These are phyloP conservation scores for Tillandsia leiboldiana DNA, from an alignment of 176 grass and related monocot species.

Conservation along the genomic window DNA sequence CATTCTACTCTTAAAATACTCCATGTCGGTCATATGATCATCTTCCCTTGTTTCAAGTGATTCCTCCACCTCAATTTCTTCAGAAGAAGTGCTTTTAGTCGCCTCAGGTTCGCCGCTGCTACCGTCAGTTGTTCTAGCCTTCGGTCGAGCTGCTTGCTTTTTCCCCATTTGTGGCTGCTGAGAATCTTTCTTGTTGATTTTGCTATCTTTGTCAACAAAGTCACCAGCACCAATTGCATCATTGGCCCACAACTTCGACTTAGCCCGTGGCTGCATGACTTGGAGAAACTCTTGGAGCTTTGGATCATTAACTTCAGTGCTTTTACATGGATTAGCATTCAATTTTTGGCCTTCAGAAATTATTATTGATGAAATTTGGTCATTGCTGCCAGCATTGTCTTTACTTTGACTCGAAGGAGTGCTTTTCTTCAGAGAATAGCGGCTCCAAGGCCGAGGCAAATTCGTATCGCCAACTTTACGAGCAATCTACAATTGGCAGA, in stretches of 20 bases:
- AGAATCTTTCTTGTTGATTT: slow-evolving; percentile 20
- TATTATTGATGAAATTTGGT: slow-evolving; percentile 11
- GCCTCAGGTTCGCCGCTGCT: not conserved
- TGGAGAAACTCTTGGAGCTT: slow-evolving; percentile 78
- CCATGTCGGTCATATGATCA: slow-evolving; percentile 51
- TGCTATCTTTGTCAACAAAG: slow-evolving; percentile 26
- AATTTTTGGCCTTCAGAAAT: slow-evolving; percentile 31
- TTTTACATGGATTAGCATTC: slow-evolving; percentile 28
- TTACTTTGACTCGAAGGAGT: slow-evolving; percentile 16
- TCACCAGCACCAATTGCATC: slow-evolving; percentile 42
- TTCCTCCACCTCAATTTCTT: slow-evolving; percentile 23
- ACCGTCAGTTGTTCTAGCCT: slow-evolving; percentile 1
- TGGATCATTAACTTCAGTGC: slow-evolving; percentile 36
- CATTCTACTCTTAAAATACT: slow-evolving; percentile 91
- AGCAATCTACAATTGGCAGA: slow-evolving; percentile 45
- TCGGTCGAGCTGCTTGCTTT: slow-evolving; percentile 18
- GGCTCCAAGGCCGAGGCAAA: slow-evolving; percentile 75
- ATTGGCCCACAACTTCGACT: slow-evolving; percentile 88
- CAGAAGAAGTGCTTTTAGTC: slow-evolving; percentile 17
- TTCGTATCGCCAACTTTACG: slow-evolving; percentile 70
- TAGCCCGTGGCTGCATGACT: slow-evolving; percentile 77
- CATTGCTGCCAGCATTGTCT: slow-evolving; percentile 20
- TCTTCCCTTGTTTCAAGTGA: slow-evolving; percentile 25
- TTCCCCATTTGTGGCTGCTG: slow-evolving; percentile 5
- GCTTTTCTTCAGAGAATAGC: slow-evolving; percentile 59